phyloP scores from a whole-genome alignment of 352 stramenopile species.

The Thalassiosira exigua region DNA sequence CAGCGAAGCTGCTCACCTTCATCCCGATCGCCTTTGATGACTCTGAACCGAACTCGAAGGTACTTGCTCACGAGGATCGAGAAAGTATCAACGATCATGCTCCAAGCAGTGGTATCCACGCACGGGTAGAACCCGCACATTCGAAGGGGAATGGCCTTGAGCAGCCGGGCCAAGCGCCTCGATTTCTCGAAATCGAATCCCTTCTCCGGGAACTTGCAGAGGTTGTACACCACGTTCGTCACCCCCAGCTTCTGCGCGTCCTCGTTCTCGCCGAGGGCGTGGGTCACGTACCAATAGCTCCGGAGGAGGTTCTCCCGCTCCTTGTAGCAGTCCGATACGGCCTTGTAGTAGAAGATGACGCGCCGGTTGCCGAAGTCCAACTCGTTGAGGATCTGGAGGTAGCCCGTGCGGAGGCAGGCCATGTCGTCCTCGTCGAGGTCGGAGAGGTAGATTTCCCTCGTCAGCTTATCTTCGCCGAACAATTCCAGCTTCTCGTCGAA shows the following conservation, averaged over 20 bases:
- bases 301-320: conserved; percentile 25
- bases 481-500: conserved; percentile 48
- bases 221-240: conserved; percentile 45
- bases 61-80: conserved; percentile 39
- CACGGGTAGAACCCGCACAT: conserved; percentile 36
- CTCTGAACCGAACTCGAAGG: conserved; percentile 26
- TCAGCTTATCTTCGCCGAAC: conserved; percentile 46
- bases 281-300: conserved; percentile 37
- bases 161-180: conserved; percentile 22
- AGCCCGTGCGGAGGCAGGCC: conserved; percentile 22
- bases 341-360: conserved; percentile 46
- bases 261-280: conserved; percentile 20
- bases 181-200: conserved; percentile 52
- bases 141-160: conserved; percentile 24
- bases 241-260: conserved; percentile 50
- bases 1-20: conserved; percentile 11
- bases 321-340: conserved; percentile 36
- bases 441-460: conserved; percentile 28
- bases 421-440: conserved; percentile 48
- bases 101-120: conserved; percentile 25
- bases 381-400: conserved; percentile 40
- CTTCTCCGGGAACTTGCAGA: conserved; percentile 25
- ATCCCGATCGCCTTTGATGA: conserved; percentile 23
- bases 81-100: conserved; percentile 25
- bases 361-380: conserved; percentile 34